Conservation (phyloP, 2,329 filamentous ascomycete genomes). For the Myotisia sp. region DNA sequence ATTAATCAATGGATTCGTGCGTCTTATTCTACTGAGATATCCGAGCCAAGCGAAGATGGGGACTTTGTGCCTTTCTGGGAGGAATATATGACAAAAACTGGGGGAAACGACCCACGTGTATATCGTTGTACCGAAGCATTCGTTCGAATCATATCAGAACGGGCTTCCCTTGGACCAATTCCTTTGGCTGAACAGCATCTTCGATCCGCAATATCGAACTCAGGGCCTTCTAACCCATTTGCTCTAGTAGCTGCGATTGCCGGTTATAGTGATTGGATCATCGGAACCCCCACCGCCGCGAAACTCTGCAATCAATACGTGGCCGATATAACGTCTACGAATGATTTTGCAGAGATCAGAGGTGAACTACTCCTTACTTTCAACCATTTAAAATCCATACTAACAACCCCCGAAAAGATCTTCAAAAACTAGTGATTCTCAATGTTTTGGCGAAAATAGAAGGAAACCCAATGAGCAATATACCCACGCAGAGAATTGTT, state of each 20-base stretch:
- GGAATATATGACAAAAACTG: conserved; percentile 19
- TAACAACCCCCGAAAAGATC: conserved; percentile 19
- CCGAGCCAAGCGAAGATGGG: background rate
- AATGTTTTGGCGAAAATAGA: conserved; percentile 40
- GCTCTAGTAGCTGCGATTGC: conserved; percentile 35
- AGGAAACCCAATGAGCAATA: conserved; percentile 30
- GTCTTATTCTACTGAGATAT: background rate
- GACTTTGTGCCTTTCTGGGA: conserved; percentile 22
- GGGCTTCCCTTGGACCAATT: conserved; percentile 15
- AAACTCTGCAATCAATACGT: conserved; percentile 47
- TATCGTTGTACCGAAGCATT: conserved; percentile 31
- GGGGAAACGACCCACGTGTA: conserved; percentile 19
- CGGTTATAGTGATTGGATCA: conserved; percentile 36
- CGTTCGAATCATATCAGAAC: conserved; percentile 25
- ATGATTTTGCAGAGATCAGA: conserved; percentile 29
- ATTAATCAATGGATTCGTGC: conserved; percentile 32
- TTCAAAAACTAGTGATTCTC: conserved; percentile 39
- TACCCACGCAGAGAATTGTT: conserved; percentile 52
- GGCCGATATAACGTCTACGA: conserved; percentile 43
- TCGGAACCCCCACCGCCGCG: conserved; percentile 34
- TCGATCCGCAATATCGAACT: conserved; percentile 23
- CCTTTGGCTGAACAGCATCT: conserved; percentile 21
- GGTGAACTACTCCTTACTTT: conserved; percentile 22
- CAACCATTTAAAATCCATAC: too few species aligned
- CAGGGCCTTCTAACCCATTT: conserved; percentile 31